Conservation (phyloP, 1,284 basidiomycete species). For the Fomitopsis pinicola region DNA sequence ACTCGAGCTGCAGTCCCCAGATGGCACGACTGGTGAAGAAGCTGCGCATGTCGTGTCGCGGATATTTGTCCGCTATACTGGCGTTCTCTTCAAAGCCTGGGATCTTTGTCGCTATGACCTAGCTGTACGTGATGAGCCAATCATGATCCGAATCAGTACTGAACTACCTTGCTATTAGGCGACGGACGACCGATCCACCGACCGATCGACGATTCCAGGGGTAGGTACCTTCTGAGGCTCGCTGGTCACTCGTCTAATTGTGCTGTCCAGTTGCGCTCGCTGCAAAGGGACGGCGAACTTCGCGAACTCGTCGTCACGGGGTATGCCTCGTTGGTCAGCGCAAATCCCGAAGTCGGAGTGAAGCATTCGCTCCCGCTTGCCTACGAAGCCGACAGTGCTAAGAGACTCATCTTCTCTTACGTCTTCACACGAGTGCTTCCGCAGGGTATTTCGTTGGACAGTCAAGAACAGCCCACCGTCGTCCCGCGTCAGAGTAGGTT, state of each 20-base stretch:
- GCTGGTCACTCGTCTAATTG: not conserved
- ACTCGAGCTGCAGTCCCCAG: slow-evolving; percentile 62
- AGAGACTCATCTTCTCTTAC: slow-evolving; percentile 81
- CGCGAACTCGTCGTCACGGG: slow-evolving; percentile 74
- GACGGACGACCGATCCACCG: slow-evolving; percentile 7
- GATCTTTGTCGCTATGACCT: slow-evolving; percentile 45
- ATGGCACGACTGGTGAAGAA: slow-evolving; percentile 57
- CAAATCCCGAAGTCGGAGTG: slow-evolving; percentile 87
- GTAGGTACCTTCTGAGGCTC: slow-evolving; percentile 1
- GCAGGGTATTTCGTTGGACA: slow-evolving; percentile 72
- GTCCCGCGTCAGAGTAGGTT: slow-evolving; percentile 54
- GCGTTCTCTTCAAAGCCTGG: slow-evolving; percentile 59
- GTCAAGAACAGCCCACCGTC: slow-evolving; percentile 49
- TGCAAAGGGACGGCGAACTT: slow-evolving; percentile 55
- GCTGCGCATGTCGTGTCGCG: slow-evolving; percentile 67
- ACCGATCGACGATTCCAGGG: slow-evolving; percentile 3
- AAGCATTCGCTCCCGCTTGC: slow-evolving; percentile 84
- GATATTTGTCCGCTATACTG: slow-evolving; percentile 75
- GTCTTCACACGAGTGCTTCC: slow-evolving; percentile 85
- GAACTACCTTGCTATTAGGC: not conserved
- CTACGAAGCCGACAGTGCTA: slow-evolving; percentile 71
- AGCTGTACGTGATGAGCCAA: slow-evolving; percentile 27
- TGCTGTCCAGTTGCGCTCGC: slow-evolving; percentile 33
- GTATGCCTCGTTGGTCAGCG: slow-evolving; percentile 75
- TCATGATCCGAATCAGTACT: not conserved